phyloP scores from a whole-genome alignment of 768 basidiomycete genomes.

The Strobilomyces dryophilus region DNA sequence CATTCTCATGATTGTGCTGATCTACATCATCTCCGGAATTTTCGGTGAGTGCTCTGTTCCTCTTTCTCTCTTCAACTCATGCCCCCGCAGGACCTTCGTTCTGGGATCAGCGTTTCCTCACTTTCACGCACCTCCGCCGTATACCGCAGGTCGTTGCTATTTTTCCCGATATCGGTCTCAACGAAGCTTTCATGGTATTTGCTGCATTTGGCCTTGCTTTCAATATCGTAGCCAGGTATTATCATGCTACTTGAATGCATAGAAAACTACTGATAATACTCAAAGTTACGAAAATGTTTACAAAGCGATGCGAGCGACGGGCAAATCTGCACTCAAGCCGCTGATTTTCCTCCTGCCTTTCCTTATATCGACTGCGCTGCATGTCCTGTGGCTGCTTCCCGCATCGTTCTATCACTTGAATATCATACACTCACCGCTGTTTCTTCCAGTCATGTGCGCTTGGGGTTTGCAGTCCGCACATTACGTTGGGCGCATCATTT shows the following conservation, averaged over 20 bases:
- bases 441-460: constrained; percentile 84
- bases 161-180: constrained; percentile 69
- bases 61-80: background rate
- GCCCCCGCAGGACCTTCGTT: constrained; percentile 58
- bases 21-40: constrained; percentile 77
- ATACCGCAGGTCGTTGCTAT: constrained; percentile 41
- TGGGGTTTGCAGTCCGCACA: constrained; percentile 94
- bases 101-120: constrained; percentile 72
- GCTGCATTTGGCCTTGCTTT: constrained; percentile 63
- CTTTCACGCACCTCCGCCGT: constrained; percentile 51
- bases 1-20: constrained; percentile 75
- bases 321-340: constrained; percentile 47
- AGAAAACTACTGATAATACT: constrained; percentile 1
- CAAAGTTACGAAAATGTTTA: constrained; percentile 81
- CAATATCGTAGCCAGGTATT: constrained; percentile 74
- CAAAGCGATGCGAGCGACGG: constrained; percentile 42
- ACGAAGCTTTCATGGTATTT: constrained; percentile 86
- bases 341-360: constrained; percentile 80
- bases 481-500: constrained; percentile 88
- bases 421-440: constrained; percentile 72
- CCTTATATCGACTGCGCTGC: constrained; percentile 60
- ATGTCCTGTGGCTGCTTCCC: constrained; percentile 78
- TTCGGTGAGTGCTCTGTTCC: constrained; percentile 45
- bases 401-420: constrained; percentile 55
- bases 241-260: background rate